These are phyloP conservation scores for Spathaspora hagerdaliae DNA, from an alignment of 805 yeast species.

Conservation along the genomic window DNA sequence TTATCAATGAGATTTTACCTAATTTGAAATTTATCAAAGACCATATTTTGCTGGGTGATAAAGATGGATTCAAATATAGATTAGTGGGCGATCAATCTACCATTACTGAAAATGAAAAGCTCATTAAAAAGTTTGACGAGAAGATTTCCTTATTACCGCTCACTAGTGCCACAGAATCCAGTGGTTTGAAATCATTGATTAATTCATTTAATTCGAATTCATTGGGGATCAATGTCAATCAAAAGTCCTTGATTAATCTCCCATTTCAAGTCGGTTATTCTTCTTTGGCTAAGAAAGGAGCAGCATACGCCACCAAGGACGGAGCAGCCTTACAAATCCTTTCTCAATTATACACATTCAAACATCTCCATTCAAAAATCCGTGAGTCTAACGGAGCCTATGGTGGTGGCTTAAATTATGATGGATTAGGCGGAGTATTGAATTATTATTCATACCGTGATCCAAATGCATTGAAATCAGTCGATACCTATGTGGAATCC, in stretches of 20 bases:
- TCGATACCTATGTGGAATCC: slow-evolving; percentile 52
- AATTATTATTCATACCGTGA: slow-evolving; percentile 90
- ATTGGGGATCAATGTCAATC: slow-evolving; percentile 9
- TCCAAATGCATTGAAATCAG: slow-evolving; percentile 76
- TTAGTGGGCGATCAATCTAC: slow-evolving; percentile 54
- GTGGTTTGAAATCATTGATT: slow-evolving; percentile 14
- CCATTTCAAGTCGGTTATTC: slow-evolving; percentile 90
- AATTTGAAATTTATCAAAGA: slow-evolving; percentile 51
- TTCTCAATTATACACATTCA: slow-evolving; percentile 75
- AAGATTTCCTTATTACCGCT: slow-evolving; percentile 6
- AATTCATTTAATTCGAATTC: slow-evolving; percentile 11
- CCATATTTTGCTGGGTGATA: slow-evolving; percentile 22
- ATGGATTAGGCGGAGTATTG: slow-evolving; percentile 75
- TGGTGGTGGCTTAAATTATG: slow-evolving; percentile 90
- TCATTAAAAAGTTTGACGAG: slow-evolving; percentile 29
- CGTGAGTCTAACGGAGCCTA: slow-evolving; percentile 97
- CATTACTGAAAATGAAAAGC: slow-evolving; percentile 30
- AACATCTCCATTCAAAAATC: slow-evolving; percentile 80
- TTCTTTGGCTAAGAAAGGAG: slow-evolving; percentile 63
- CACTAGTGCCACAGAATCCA: slow-evolving; percentile 1
- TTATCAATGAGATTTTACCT: slow-evolving; percentile 54
- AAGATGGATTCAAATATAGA: slow-evolving; percentile 41
- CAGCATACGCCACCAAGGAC: slow-evolving; percentile 62
- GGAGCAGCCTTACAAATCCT: slow-evolving; percentile 84
- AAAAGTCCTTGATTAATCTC: slow-evolving; percentile 52